These are phyloP conservation scores for Starmera stellimalicola DNA, from an alignment of 1,139 yeast genomes.

Conservation along the genomic window DNA sequence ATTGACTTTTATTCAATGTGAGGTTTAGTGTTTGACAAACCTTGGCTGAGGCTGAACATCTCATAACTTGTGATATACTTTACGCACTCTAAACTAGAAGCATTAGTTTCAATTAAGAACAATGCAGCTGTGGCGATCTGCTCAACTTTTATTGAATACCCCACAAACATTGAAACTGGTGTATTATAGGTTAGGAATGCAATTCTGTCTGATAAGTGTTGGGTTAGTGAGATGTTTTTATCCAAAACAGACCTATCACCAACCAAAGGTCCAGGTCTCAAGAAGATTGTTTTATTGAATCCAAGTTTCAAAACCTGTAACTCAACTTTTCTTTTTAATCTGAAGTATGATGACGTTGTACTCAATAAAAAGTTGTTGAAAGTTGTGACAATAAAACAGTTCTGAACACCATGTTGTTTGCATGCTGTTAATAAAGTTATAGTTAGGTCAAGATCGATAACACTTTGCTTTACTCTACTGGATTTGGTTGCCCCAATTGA, in stretches of 20 bases:
- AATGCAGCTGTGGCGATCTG: conserved; percentile 12
- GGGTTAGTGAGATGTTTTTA: conserved; percentile 3
- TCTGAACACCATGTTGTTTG: conserved; percentile 4
- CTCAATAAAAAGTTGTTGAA: conserved; percentile 20
- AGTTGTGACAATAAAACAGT: conserved; percentile 18
- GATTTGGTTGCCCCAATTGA: conserved; percentile 9
- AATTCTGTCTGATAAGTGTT: conserved; percentile 4
- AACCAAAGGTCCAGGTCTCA: conserved; percentile 25
- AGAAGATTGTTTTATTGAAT: conserved; percentile 14
- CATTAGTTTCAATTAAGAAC: conserved; percentile 8
- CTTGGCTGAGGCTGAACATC: conserved; percentile 4
- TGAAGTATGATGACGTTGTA: conserved; percentile 19
- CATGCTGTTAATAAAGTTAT: conserved; percentile 7
- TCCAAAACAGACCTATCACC: conserved; percentile 14
- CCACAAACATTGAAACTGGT: conserved; percentile 7
- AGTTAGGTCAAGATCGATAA: conserved; percentile 10
- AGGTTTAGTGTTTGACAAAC: conserved; percentile 3
- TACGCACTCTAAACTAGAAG: not conserved
- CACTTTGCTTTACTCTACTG: conserved; percentile 1
- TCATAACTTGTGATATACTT: conserved; percentile 4
- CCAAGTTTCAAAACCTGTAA: conserved; percentile 11
- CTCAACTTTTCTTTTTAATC: conserved; percentile 18
- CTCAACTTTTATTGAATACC: conserved; percentile 9
- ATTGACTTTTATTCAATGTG: not conserved
- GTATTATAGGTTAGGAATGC: conserved; percentile 9